These are phyloP conservation scores for Metschnikowia henanensis DNA, from an alignment of 805 yeast genomes.

Conservation along the genomic window DNA sequence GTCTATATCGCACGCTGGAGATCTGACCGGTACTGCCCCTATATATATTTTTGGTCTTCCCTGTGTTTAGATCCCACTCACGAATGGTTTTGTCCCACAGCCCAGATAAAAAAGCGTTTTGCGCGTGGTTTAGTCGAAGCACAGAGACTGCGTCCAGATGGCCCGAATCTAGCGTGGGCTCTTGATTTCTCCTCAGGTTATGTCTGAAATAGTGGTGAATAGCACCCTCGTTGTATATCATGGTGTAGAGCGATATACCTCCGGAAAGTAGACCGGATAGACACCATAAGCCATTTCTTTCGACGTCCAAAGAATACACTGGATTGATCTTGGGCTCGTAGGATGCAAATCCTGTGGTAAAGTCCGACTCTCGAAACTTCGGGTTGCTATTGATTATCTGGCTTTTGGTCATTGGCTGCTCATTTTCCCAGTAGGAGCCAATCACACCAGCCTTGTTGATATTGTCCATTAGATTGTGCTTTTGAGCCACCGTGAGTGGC, in stretches of 20 bases:
- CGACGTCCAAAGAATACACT: conserved; percentile 84
- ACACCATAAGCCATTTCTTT: conserved; percentile 80
- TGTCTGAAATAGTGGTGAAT: conserved; percentile 70
- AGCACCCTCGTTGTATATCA: conserved; percentile 79
- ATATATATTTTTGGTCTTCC: conserved; percentile 50
- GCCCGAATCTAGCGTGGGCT: conserved; percentile 23
- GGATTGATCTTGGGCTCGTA: conserved; percentile 74
- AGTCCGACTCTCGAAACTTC: conserved; percentile 36
- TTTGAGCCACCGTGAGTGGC: conserved; percentile 87
- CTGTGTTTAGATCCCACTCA: conserved; percentile 86
- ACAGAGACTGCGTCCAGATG: conserved; percentile 80
- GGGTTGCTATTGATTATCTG: conserved; percentile 40
- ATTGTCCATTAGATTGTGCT: conserved; percentile 84
- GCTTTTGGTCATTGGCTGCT: conserved; percentile 66
- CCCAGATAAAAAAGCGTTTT: conserved; percentile 72
- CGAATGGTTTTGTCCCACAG: conserved; percentile 84
- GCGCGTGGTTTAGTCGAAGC: conserved; percentile 58
- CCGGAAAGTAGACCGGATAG: conserved; percentile 81
- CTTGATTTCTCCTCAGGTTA: conserved; percentile 29
- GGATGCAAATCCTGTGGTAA: conserved; percentile 35
- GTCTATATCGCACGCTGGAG: conserved; percentile 72
- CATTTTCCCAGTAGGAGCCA: conserved; percentile 92
- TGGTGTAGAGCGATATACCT: conserved; percentile 82
- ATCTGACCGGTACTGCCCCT: conserved; percentile 73
- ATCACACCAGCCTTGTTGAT: conserved; percentile 83